phyloP scores from a whole-genome alignment of 352 stramenopile species.

The Elongisporangium anandrum region DNA sequence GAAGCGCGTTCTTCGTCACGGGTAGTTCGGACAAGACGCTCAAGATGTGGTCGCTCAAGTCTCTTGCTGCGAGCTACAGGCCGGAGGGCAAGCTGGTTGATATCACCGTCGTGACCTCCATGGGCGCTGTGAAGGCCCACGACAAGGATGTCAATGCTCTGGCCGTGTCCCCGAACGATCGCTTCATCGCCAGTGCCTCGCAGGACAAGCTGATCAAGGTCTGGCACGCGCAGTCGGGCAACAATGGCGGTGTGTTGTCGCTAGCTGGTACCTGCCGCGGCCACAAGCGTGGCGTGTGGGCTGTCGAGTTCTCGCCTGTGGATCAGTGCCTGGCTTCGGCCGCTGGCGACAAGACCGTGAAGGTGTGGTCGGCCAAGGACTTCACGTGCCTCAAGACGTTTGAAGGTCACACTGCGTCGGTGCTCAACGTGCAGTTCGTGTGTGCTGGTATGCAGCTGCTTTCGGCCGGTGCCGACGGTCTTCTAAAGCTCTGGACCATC shows the following conservation, averaged over 20 bases:
- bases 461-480: constrained; percentile 93
- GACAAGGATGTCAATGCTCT: constrained; percentile 97
- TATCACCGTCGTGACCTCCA: constrained; percentile 42
- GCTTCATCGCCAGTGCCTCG: constrained; percentile 94
- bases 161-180: constrained; percentile 96
- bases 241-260: constrained; percentile 68
- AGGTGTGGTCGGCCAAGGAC: constrained; percentile 96
- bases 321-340: constrained; percentile 95
- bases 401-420: constrained; percentile 89
- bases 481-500: constrained; percentile 98
- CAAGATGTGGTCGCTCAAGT: constrained; percentile 95
- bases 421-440: constrained; percentile 88
- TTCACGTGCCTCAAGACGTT: constrained; percentile 97
- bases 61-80: constrained; percentile 39
- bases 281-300: constrained; percentile 98
- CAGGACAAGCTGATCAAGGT: constrained; percentile 99
- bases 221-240: constrained; percentile 81
- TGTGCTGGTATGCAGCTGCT: constrained; percentile 92
- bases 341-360: constrained; percentile 95
- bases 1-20: constrained; percentile 93
- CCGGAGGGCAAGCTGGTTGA: constrained; percentile 28
- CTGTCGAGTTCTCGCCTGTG: constrained; percentile 95
- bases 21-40: constrained; percentile 96
- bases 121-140: constrained; percentile 82
- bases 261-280: constrained; percentile 92